Evolutionary conservation across 345 rosid species (phyloP).

Genomic region (Camelina hispida): DNA sequence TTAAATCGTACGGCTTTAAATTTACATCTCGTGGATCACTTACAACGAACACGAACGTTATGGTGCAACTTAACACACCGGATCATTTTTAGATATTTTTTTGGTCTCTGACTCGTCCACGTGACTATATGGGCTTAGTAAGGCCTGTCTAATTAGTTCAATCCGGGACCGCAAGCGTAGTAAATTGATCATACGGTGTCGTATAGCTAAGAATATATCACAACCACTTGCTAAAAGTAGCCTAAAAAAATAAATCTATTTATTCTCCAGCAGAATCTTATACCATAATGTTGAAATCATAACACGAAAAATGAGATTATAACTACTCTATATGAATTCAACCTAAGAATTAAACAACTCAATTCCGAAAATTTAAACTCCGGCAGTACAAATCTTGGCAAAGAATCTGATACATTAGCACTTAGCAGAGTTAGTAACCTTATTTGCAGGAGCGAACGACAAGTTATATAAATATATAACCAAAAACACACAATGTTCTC

Average conservation of each 20-base stretch:
- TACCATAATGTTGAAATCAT: no score
- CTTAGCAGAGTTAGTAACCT: background rate
- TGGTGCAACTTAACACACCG: background rate
- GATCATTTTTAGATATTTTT: constrained; percentile 15
- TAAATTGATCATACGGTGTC: background rate
- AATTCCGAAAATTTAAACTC: background rate
- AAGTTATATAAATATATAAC: background rate
- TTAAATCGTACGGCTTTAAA: constrained; percentile 28
- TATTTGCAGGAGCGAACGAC: background rate
- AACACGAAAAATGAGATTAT: no score
- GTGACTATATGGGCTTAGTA: constrained; percentile 19
- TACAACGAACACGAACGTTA: background rate
- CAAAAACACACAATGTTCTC: background rate
- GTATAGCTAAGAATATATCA: background rate
- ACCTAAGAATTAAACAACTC: background rate
- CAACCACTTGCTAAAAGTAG: background rate
- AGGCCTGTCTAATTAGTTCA: constrained; percentile 8
- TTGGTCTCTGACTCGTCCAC: background rate
- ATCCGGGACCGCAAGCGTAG: background rate
- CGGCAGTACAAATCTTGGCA: background rate
- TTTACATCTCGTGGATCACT: constrained; percentile 20
- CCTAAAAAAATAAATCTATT: no score
- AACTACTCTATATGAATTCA: background rate
- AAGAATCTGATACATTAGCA: background rate
- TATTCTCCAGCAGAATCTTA: no score